Evolutionary conservation across 257 asterid species (phyloP).

Genomic region (Parsonsia alboflavescens): DNA sequence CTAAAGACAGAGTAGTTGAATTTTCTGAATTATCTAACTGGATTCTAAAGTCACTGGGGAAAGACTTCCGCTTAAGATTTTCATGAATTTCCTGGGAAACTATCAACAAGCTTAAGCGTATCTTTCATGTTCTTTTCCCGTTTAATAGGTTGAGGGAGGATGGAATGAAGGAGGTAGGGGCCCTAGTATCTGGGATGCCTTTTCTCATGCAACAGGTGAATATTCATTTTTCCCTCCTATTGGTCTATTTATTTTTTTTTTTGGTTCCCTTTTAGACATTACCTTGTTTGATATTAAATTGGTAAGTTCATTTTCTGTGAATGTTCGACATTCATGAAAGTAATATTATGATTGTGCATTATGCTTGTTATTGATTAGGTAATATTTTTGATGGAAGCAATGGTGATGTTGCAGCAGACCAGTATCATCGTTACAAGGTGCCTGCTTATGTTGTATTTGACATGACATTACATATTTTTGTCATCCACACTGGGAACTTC

Average conservation of each 20-base stretch:
- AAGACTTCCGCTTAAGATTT: background rate
- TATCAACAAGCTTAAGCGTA: too few relatives aligned
- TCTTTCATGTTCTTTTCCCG: background rate
- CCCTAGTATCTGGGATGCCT: slow-evolving; percentile 53
- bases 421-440: slow-evolving; percentile 54
- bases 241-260: background rate
- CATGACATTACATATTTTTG: background rate
- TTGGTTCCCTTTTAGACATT: background rate
- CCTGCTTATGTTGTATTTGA: slow-evolving; percentile 2
- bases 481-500: slow-evolving; percentile 9
- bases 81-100: too few relatives aligned
- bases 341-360: background rate
- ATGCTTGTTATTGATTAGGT: slow-evolving; percentile 22
- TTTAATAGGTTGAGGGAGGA: slow-evolving; percentile 2
- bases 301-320: background rate
- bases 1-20: too few relatives aligned
- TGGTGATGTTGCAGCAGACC: slow-evolving; percentile 49
- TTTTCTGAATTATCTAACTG: background rate
- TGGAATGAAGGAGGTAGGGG: slow-evolving; percentile 41
- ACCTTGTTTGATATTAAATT: background rate
- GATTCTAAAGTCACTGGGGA: background rate
- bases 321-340: background rate
- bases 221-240: background rate
- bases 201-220: slow-evolving; percentile 40
- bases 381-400: slow-evolving; percentile 48